Evolutionary conservation across 345 rosid species (phyloP).

Genomic region (Passiflora organensis): DNA sequence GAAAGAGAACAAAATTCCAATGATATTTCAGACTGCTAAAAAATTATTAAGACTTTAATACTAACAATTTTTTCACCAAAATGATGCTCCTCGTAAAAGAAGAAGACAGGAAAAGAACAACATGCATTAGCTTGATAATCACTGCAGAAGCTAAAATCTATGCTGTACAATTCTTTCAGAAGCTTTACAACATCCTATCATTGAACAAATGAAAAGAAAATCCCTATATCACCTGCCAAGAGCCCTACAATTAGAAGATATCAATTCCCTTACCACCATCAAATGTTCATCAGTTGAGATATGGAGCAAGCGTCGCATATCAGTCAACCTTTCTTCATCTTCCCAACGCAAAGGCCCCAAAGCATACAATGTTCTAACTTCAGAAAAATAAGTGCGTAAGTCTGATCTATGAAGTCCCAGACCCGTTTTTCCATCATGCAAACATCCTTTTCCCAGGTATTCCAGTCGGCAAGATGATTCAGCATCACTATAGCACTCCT

Average conservation of each 20-base stretch:
- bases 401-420: conserved; percentile 16
- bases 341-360: conserved; percentile 39
- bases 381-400: conserved; percentile 8
- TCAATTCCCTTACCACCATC: conserved; percentile 28
- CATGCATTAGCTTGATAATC: not conserved
- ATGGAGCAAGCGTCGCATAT: conserved; percentile 21
- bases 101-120: not conserved
- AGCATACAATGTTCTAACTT: conserved; percentile 17
- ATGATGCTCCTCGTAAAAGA: not conserved
- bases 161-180: conserved; percentile 7
- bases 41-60: too few species aligned
- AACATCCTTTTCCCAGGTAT: conserved; percentile 2
- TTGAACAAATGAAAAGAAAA: not conserved
- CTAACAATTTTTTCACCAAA: too few species aligned
- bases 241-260: conserved; percentile 21
- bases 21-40: too few species aligned
- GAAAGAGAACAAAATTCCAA: too few species aligned
- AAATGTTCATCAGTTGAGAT: conserved; percentile 36
- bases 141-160: not conserved
- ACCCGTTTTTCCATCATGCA: conserved; percentile 3
- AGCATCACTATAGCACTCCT: conserved; percentile 23
- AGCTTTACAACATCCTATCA: conserved; percentile 3
- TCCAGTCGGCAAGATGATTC: conserved; percentile 17
- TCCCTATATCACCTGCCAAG: conserved; percentile 16
- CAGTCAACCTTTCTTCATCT: conserved; percentile 27